Conservation (phyloP, 1,284 basidiomycete genomes). For the Boletus mariae region DNA sequence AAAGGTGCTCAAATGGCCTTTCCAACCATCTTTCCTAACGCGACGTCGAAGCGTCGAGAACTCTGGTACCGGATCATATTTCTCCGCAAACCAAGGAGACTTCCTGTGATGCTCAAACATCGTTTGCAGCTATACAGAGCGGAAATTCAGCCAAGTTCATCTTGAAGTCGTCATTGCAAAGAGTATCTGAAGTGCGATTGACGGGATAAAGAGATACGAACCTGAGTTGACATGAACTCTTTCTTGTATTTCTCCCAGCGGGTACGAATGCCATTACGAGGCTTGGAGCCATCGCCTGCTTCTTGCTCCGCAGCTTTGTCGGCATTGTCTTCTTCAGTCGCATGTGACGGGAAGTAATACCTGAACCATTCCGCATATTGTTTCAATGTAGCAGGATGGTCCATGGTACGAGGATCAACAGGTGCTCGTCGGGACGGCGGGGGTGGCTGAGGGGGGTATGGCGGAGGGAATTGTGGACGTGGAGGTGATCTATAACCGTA, state of each 20-base stretch:
- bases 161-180: constrained; percentile 12
- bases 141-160: constrained; percentile 32
- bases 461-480: constrained; percentile 43
- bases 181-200: constrained; percentile 13
- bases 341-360: constrained; percentile 71
- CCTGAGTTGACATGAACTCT: constrained; percentile 81
- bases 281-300: constrained; percentile 72
- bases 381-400: constrained; percentile 77
- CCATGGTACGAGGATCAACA: constrained; percentile 78
- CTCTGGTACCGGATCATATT: constrained; percentile 78
- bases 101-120: constrained; percentile 90
- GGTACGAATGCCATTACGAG: constrained; percentile 73
- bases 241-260: constrained; percentile 92
- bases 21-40: constrained; percentile 80
- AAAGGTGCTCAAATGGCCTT: constrained; percentile 68
- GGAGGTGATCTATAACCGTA: constrained; percentile 64
- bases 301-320: constrained; percentile 79
- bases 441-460: constrained; percentile 41
- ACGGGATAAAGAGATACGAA: constrained; percentile 41
- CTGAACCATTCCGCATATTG: constrained; percentile 92
- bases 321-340: constrained; percentile 72
- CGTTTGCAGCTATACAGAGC: constrained; percentile 70
- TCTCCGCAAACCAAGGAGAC: constrained; percentile 92
- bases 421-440: constrained; percentile 52
- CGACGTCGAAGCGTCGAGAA: constrained; percentile 66